Conservation (phyloP, 192 early-diverging fungal species). For the Spizellomyces punctatus region DNA sequence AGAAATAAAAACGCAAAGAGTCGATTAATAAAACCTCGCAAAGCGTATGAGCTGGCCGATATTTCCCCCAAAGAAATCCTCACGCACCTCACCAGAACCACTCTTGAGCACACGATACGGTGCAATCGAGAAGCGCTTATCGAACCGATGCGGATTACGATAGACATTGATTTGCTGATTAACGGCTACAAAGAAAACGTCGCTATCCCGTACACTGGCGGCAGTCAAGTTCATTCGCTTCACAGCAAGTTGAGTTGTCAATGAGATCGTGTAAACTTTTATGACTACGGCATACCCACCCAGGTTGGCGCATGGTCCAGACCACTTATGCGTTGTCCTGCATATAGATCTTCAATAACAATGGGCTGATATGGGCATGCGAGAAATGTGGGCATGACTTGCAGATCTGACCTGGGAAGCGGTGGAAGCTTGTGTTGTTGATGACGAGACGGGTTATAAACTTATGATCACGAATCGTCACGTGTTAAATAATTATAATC, state of each 20-base stretch:
- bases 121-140: background rate
- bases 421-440: too few species aligned
- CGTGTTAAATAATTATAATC: too few species aligned
- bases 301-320: background rate
- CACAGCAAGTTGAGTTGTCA: background rate
- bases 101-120: background rate
- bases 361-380: too few species aligned
- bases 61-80: background rate
- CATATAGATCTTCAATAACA: too few species aligned
- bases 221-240: constrained; percentile 25
- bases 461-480: too few species aligned
- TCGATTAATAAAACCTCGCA: background rate
- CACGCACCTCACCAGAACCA: background rate
- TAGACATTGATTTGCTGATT: constrained; percentile 18
- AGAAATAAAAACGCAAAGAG: background rate
- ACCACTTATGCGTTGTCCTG: background rate
- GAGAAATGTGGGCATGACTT: too few species aligned
- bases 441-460: too few species aligned
- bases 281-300: background rate
- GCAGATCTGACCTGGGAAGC: too few species aligned
- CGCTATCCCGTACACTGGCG: background rate
- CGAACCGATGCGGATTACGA: constrained; percentile 11
- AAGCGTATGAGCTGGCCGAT: background rate
- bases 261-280: background rate
- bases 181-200: constrained; percentile 23